Evolutionary conservation across 2,329 filamentous ascomycete species (phyloP), one percentile per base, ranked within the genome.

Genomic region (Aschersonia sp.): DNA sequence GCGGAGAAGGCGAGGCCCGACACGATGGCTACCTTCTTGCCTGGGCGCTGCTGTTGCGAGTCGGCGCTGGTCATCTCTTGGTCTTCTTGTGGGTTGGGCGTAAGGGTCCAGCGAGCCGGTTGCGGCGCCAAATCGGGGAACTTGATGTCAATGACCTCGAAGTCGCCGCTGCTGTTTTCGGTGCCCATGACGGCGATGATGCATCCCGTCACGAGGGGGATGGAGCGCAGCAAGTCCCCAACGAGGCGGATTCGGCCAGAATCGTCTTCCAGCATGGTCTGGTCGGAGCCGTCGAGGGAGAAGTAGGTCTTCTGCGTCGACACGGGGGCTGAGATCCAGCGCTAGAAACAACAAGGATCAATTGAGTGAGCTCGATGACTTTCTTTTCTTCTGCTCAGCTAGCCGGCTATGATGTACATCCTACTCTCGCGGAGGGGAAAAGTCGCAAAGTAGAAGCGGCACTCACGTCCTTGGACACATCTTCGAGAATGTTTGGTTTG

Each of bases 101-200:
- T 76, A 31, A 83, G 69, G 47, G 83, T 74, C 88, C 89, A 95
- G 31, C 91, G 80, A 45, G 78, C 74, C 9, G 86, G 84, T 58
- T 98, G 92, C 0, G 81, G 79, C 12, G 91, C 77, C 4, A 98
- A 68, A 60, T 96, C 89, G 5, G 92, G 86, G 43, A 94, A 82
- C 59, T 89, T 87, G 55, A 95, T 73, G 64, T 95, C 91, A 41
- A 97, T 75, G 5, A 95, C 84, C 57, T 97, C 89, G 51, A 98
- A 89, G 56, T 95, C 87, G 53, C 92, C 92, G 65, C 91, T 84
- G 47, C 79, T 74, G 58, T 95, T 96, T 62, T 98, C 92, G 0
- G 89, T 95, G 38, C 92, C 92, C 69, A 98, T 79, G 3, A 89
- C 89, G n/a, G 89, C 89, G 42, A 97, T 77, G 57, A 98, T 89